These are phyloP conservation scores for Retiboletus flavoniger DNA, from an alignment of 1,284 basidiomycete genomes.

Conservation along the genomic window DNA sequence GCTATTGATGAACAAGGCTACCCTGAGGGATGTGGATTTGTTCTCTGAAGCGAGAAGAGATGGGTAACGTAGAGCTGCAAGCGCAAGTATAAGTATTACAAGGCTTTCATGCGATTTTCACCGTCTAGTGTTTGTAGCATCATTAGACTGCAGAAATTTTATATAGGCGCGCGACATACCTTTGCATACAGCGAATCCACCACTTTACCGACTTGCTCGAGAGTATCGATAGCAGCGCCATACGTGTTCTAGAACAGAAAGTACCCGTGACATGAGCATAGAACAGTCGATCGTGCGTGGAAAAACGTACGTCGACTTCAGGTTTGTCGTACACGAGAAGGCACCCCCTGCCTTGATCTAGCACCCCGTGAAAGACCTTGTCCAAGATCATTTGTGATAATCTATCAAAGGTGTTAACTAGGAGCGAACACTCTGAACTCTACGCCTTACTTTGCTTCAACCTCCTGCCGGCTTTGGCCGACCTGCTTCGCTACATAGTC, in stretches of 20 bases:
- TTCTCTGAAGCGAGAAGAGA: background rate
- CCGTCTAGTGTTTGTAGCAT: slow-evolving; percentile 15
- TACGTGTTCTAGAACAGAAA: slow-evolving; percentile 69
- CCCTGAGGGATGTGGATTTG: slow-evolving; percentile 96
- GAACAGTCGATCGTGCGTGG: background rate
- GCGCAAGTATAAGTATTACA: background rate
- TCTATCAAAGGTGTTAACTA: slow-evolving; percentile 40
- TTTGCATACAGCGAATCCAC: slow-evolving; percentile 91
- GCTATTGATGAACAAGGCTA: slow-evolving; percentile 91
- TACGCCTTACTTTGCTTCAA: slow-evolving; percentile 83
- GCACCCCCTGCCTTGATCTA: slow-evolving; percentile 94
- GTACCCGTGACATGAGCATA: slow-evolving; percentile 1
- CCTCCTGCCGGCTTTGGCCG: slow-evolving; percentile 86
- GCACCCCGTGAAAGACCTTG: slow-evolving; percentile 89
- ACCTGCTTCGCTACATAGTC: slow-evolving; percentile 88
- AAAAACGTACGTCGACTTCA: slow-evolving; percentile 70
- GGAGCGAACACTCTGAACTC: background rate
- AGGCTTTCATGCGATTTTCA: slow-evolving; percentile 25
- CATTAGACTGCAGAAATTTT: background rate
- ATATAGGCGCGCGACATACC: slow-evolving; percentile 41
- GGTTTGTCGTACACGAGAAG: slow-evolving; percentile 86
- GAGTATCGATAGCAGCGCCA: slow-evolving; percentile 82
- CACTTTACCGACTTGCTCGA: slow-evolving; percentile 89
- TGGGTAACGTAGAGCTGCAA: no score
- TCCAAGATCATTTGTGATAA: slow-evolving; percentile 98